Conservation (phyloP, 2,329 filamentous ascomycete species). For the Trichoderma semiorbis region DNA sequence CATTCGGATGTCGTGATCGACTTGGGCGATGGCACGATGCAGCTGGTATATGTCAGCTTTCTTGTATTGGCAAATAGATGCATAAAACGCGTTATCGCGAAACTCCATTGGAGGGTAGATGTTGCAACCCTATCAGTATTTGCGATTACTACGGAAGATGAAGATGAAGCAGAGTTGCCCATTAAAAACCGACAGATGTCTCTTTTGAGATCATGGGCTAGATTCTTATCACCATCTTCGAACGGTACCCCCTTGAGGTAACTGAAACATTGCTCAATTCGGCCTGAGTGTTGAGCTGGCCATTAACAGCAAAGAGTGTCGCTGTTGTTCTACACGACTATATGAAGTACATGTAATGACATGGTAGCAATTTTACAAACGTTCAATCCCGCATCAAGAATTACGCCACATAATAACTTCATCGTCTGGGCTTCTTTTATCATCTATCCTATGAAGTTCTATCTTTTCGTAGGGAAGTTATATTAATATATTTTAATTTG, state of each 20-base stretch:
- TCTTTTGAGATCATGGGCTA: not conserved
- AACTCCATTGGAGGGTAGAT: not conserved
- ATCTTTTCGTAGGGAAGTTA: not conserved
- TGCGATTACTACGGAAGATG: not conserved
- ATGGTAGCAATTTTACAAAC: not conserved
- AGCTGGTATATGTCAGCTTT: constrained; percentile 1
- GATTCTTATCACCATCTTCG: not conserved
- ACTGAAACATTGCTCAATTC: not conserved
- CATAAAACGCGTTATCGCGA: constrained; percentile 5
- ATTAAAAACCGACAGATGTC: not conserved
- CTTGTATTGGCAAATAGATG: not conserved
- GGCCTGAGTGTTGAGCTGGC: too few species aligned
- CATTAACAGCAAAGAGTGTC: not conserved
- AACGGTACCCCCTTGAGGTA: not conserved
- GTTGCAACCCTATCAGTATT: not conserved
- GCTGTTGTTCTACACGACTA: not conserved
- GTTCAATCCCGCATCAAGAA: not conserved
- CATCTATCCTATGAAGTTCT: not conserved
- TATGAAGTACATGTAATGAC: not conserved
- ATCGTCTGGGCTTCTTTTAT: not conserved
- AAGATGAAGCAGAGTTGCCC: not conserved
- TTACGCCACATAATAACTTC: not conserved
- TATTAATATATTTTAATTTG: not conserved
- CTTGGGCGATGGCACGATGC: constrained; percentile 15
- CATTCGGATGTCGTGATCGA: constrained; percentile 14